phyloP scores from a whole-genome alignment of 768 basidiomycete species.

The Russula compacta region DNA sequence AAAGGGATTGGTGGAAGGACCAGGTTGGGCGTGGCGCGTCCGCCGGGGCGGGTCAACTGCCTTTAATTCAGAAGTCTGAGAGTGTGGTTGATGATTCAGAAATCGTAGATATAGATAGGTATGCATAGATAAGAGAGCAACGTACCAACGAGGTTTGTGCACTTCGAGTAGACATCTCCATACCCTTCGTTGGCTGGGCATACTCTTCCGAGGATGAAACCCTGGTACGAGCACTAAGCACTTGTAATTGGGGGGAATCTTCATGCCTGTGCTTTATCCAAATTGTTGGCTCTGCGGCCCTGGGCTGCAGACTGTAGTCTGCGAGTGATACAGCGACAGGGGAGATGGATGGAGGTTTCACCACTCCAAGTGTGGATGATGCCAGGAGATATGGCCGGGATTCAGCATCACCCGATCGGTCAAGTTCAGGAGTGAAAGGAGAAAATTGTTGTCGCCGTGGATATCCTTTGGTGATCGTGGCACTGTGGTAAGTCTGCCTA shows the following conservation, averaged over 20 bases:
- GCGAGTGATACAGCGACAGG: neutral
- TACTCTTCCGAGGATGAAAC: no score
- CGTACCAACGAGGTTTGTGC: neutral
- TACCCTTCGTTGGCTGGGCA: no score
- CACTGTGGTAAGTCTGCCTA: neutral
- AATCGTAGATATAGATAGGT: neutral
- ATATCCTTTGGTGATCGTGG: neutral
- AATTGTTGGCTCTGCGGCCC: neutral
- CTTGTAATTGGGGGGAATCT: neutral
- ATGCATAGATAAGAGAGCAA: neutral
- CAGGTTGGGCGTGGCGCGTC: no score
- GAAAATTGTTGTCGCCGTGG: neutral
- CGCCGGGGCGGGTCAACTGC: neutral
- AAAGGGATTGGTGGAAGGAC: no score
- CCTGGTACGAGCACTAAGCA: no score
- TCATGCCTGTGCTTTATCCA: neutral
- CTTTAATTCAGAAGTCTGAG: no score
- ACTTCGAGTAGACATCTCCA: neutral
- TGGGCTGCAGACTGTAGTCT: neutral
- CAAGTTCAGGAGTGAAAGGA: neutral
- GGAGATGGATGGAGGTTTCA: neutral
- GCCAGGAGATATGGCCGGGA: neutral
- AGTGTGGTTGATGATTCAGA: neutral
- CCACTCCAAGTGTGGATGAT: neutral
- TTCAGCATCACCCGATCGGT: neutral